Evolutionary conservation across 202 grass and related monocot species (phyloP).

Genomic region (Miscanthus sacchariflorus): DNA sequence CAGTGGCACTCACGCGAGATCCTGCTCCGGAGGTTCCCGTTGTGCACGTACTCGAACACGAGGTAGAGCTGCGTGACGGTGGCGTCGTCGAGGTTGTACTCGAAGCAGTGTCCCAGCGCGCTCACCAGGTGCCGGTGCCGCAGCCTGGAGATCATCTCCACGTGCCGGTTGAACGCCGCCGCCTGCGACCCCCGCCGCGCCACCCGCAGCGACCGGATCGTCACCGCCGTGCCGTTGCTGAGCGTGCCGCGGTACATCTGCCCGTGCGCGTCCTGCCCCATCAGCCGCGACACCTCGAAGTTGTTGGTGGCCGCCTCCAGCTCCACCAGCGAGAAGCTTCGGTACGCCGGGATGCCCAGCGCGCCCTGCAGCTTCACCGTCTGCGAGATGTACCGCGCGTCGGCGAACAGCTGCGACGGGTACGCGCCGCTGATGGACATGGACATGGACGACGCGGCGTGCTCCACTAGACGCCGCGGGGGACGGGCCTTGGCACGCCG

Average conservation of each 20-base stretch:
- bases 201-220: conserved; percentile 80
- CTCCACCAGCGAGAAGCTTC: conserved; percentile 86
- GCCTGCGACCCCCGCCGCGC: conserved; percentile 25
- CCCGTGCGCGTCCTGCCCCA: conserved; percentile 81
- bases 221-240: conserved; percentile 69
- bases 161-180: conserved; percentile 78
- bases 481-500: conserved; percentile 55
- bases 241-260: conserved; percentile 93
- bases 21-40: conserved; percentile 81
- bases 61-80: conserved; percentile 78
- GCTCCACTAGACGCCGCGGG: conserved; percentile 69
- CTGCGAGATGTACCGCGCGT: conserved; percentile 94
- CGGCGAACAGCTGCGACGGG: conserved; percentile 77
- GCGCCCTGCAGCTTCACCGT: conserved; percentile 77
- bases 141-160: conserved; percentile 91
- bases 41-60: conserved; percentile 87
- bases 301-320: conserved; percentile 87
- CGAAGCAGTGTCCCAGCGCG: conserved; percentile 89
- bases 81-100: conserved; percentile 86
- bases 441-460: conserved; percentile 52
- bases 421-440: conserved; percentile 50
- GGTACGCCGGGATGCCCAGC: conserved; percentile 85
- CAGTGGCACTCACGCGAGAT: conserved; percentile 60
- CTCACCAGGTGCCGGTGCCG: conserved; percentile 92
- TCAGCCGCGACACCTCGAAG: conserved; percentile 67